Evolutionary conservation across 192 early-diverging fungal genomes (phyloP).

Genomic region (Coemansia umbellata): DNA sequence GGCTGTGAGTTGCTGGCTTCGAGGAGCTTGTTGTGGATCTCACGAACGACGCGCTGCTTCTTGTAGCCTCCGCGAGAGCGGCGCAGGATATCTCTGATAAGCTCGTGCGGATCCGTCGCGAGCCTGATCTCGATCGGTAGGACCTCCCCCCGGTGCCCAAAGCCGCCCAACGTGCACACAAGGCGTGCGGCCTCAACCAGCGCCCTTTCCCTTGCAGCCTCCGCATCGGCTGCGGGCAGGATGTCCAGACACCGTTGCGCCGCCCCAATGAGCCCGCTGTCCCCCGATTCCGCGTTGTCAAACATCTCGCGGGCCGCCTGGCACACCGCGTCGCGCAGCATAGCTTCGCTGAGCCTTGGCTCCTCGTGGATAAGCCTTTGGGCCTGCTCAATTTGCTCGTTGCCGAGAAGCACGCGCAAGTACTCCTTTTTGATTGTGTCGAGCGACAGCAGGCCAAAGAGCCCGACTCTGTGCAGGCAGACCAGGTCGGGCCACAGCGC

Average conservation of each 20-base stretch:
- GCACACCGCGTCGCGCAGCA: slow-evolving; percentile 18
- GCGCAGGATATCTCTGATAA: slow-evolving; percentile 13
- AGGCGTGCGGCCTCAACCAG: slow-evolving; percentile 31
- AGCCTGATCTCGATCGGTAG: slow-evolving; percentile 35
- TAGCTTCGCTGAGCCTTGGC: background rate
- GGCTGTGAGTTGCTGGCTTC: background rate
- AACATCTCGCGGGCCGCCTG: slow-evolving; percentile 37
- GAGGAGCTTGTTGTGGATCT: slow-evolving; percentile 10
- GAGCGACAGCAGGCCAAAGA: slow-evolving; percentile 5
- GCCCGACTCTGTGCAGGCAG: background rate
- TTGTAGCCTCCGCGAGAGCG: slow-evolving; percentile 17
- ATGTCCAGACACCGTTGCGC: slow-evolving; percentile 25
- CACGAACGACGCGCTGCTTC: slow-evolving; percentile 18
- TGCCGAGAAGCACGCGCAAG: slow-evolving; percentile 5
- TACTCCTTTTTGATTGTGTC: slow-evolving; percentile 20
- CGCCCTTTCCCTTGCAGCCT: slow-evolving; percentile 12
- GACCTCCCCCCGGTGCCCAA: background rate
- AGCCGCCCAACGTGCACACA: slow-evolving; percentile 5
- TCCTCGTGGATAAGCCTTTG: slow-evolving; percentile 12
- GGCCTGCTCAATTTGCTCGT: slow-evolving; percentile 19
- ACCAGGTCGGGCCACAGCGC: slow-evolving; percentile 3
- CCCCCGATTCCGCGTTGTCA: slow-evolving; percentile 34
- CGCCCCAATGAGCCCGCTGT: slow-evolving; percentile 11
- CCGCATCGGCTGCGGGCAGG: slow-evolving; percentile 1
- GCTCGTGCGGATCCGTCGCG: slow-evolving; percentile 10